phyloP scores from a whole-genome alignment of 2,329 filamentous ascomycete species.

The Didymellaceae sp. region DNA sequence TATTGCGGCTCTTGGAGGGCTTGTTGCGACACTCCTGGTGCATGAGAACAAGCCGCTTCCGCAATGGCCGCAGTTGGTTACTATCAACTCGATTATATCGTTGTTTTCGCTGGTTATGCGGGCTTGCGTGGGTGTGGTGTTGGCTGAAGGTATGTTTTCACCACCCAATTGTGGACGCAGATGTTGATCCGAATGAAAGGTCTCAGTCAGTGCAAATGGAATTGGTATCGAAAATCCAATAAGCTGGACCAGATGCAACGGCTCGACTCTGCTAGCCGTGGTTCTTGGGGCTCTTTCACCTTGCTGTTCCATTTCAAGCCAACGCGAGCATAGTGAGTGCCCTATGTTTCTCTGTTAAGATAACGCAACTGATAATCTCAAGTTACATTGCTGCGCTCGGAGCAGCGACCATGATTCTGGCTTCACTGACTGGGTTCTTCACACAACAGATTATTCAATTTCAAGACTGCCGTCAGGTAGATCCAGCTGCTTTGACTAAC shows the following conservation, averaged over 20 bases:
- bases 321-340: not conserved
- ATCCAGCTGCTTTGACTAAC: not conserved
- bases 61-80: slow-evolving; percentile 1
- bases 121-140: slow-evolving; percentile 7
- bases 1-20: not conserved
- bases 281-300: slow-evolving; percentile 18
- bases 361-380: not conserved
- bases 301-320: slow-evolving; percentile 1
- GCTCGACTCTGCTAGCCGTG: slow-evolving; percentile 21
- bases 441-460: not conserved
- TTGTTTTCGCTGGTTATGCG: not conserved
- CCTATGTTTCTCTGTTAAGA: not conserved
- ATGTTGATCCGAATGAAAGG: not conserved
- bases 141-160: slow-evolving; percentile 17
- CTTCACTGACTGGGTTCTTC: not conserved
- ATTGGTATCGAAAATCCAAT: slow-evolving; percentile 14
- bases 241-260: slow-evolving; percentile 15
- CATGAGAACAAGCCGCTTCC: slow-evolving; percentile 7
- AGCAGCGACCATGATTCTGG: not conserved
- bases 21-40: not conserved
- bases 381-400: not conserved
- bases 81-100: slow-evolving; percentile 6
- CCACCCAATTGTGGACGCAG: not conserved
- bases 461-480: not conserved
- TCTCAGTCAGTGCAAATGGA: slow-evolving; percentile 24